These are phyloP conservation scores for Tetracladium marchalianum DNA, from an alignment of 495 filamentous ascomycete species.

Conservation along the genomic window DNA sequence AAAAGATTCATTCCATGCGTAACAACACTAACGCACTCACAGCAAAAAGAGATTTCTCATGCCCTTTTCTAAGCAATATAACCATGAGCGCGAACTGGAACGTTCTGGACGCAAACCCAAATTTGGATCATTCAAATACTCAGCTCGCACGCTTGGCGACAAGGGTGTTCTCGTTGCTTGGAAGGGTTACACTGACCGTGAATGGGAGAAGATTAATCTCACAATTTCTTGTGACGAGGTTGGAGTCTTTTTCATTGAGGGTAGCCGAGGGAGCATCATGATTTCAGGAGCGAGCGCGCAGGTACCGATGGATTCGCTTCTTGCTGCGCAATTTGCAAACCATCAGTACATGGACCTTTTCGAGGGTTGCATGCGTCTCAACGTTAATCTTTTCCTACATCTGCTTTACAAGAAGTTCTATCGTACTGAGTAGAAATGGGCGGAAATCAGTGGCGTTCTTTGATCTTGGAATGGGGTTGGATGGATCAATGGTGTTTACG, in stretches of 20 bases:
- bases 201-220: conserved; percentile 86
- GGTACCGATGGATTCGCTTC: conserved; percentile 82
- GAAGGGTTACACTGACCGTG: conserved; percentile 70
- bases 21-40: conserved; percentile 7
- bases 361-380: conserved; percentile 75
- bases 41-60: conserved; percentile 86
- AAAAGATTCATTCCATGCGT: conserved; percentile 2
- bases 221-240: conserved; percentile 93
- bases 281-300: conserved; percentile 88
- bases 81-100: conserved; percentile 91
- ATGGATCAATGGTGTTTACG: conserved; percentile 6
- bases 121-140: conserved; percentile 96
- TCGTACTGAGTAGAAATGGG: conserved; percentile 46
- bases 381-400: conserved; percentile 93
- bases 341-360: conserved; percentile 92
- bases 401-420: conserved; percentile 98
- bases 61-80: conserved; percentile 98
- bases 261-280: conserved; percentile 86
- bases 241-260: conserved; percentile 88
- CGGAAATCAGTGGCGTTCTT: neutral
- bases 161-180: conserved; percentile 88
- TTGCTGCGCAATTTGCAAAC: conserved; percentile 95
- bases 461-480: neutral
- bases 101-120: conserved; percentile 86
- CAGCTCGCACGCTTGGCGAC: conserved; percentile 76